Percentiles rank a stretch among this genome's conserved stretches.
phyloP scores from a whole-genome alignment of 768 basidiomycete species.

The Hirschioporus abietinus region DNA sequence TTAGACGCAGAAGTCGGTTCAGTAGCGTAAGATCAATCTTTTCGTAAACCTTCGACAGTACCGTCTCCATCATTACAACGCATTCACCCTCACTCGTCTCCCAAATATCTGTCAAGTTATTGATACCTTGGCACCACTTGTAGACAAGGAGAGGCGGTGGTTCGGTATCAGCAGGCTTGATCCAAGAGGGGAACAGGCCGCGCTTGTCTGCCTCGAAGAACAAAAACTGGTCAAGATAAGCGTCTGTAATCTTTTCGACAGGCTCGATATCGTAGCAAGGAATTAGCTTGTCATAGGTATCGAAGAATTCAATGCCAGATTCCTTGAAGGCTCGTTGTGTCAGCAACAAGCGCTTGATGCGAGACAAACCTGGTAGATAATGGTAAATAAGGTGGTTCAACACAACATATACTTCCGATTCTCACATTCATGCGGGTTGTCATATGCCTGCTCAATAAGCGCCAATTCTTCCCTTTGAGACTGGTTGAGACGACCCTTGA shows the following conservation, averaged over 20 bases:
- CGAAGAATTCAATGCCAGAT: conserved; percentile 93
- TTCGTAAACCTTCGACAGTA: conserved; percentile 96
- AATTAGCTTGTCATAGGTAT: conserved; percentile 97
- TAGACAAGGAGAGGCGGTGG: conserved; percentile 96
- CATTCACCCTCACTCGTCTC: conserved; percentile 98
- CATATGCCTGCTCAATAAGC: conserved; percentile 97
- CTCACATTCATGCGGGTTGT: conserved; percentile 97
- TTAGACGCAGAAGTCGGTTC: conserved; percentile 91
- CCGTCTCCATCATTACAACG: conserved; percentile 98
- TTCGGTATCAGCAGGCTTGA: conserved; percentile 95
- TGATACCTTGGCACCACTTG: conserved; percentile 99
- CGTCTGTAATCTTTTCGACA: conserved; percentile 99
- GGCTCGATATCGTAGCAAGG: conserved; percentile 99
- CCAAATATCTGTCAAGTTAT: conserved; percentile 98
- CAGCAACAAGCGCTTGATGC: conserved; percentile 93
- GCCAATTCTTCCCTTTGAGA: conserved; percentile 98
- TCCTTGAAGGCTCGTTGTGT: conserved; percentile 99
- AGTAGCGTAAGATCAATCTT: conserved; percentile 96
- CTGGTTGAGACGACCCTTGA: conserved; percentile 95
- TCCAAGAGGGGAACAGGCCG: conserved; percentile 97
- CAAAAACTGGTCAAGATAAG: conserved; percentile 96
- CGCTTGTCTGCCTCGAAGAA: conserved; percentile 99
- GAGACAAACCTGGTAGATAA: conserved; percentile 61
- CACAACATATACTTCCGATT: not conserved
- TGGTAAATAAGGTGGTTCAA: conserved; percentile 4